phyloP scores from a whole-genome alignment of 2,329 filamentous ascomycete species.

The Talaromyces funiculosus region DNA sequence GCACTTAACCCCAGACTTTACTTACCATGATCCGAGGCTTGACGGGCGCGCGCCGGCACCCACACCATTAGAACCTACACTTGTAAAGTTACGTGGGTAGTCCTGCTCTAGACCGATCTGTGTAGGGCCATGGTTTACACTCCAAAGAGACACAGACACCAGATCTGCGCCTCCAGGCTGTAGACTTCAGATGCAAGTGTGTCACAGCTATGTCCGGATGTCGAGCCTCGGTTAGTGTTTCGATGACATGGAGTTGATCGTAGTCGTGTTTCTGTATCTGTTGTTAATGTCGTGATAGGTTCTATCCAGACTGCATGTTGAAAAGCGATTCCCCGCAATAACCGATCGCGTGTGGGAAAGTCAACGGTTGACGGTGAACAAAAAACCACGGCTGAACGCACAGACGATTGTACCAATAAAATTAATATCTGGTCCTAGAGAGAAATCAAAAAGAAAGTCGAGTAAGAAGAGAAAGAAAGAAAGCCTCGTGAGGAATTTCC shows the following conservation, averaged over 20 bases:
- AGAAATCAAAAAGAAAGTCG: neutral
- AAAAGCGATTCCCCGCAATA: neutral
- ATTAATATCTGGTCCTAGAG: neutral
- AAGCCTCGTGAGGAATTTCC: slow-evolving; percentile 1
- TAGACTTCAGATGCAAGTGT: neutral
- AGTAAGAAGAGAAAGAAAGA: neutral
- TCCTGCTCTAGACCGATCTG: neutral
- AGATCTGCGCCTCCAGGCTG: neutral
- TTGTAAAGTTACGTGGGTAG: neutral
- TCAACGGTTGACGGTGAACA: neutral
- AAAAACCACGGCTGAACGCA: neutral
- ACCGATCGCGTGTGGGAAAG: neutral
- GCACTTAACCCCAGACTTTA: neutral
- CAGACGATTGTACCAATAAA: neutral
- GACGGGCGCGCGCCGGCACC: neutral
- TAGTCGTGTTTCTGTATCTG: neutral
- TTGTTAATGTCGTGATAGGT: neutral
- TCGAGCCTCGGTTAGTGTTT: neutral
- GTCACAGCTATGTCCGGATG: neutral
- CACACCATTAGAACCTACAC: neutral
- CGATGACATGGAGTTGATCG: neutral
- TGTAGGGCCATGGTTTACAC: neutral
- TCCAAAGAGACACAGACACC: neutral
- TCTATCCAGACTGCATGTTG: neutral
- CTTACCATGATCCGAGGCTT: neutral